Evolutionary conservation across 257 asterid genomes (phyloP).

Genomic region (Solanum lignicaule): DNA sequence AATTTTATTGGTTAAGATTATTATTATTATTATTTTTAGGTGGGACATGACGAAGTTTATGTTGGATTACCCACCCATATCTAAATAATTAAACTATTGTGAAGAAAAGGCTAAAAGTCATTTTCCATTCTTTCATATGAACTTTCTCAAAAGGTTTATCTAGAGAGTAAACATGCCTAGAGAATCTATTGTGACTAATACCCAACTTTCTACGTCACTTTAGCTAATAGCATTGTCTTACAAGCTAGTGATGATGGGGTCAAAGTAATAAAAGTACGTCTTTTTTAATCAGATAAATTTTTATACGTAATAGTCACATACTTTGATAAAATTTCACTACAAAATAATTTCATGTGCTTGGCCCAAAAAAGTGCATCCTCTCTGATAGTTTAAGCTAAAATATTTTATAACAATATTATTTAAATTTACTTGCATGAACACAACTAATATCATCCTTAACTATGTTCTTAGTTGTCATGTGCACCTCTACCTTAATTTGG

Average conservation of each 20-base stretch:
- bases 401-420: not conserved
- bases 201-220: conserved; percentile 31
- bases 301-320: not conserved
- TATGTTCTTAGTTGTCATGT: not conserved
- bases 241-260: conserved; percentile 9
- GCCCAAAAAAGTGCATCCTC: not conserved
- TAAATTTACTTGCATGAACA: not conserved
- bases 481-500: not conserved
- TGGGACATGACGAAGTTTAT: conserved; percentile 26
- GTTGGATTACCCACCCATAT: conserved; percentile 32
- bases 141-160: conserved; percentile 13
- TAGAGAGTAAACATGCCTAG: conserved; percentile 20
- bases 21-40: not conserved
- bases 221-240: conserved; percentile 20
- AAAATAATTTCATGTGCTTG: not conserved
- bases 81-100: conserved; percentile 22
- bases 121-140: conserved; percentile 16
- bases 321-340: not conserved
- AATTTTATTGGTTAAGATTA: not conserved
- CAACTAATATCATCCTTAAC: not conserved
- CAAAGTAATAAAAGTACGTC: not conserved
- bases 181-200: conserved; percentile 32
- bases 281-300: not conserved
- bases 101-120: conserved; percentile 22
- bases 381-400: not conserved